Evolutionary conservation across 345 rosid species (phyloP).

Genomic region (Populus euphratica): DNA sequence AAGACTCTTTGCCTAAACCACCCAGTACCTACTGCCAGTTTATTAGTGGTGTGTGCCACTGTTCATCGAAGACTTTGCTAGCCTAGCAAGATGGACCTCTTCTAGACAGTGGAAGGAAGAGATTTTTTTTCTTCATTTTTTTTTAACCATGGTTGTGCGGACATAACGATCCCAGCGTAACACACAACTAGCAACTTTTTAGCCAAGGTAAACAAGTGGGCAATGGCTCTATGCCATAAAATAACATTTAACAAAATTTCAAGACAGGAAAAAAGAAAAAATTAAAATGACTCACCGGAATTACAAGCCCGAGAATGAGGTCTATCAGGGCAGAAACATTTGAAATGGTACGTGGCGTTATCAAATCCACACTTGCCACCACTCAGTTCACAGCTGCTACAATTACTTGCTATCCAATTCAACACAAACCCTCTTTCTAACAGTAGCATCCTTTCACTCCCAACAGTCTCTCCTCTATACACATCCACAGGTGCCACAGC

Average conservation of each 20-base stretch:
- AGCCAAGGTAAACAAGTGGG: no score
- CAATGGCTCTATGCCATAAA: no score
- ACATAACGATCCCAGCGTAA: no score
- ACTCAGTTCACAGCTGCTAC: slow-evolving; percentile 29
- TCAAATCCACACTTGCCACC: slow-evolving; percentile 57
- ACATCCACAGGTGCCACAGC: slow-evolving; percentile 27
- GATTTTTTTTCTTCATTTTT: no score
- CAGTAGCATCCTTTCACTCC: neutral
- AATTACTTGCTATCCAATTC: slow-evolving; percentile 45
- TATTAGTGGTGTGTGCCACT: no score
- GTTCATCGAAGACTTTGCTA: no score
- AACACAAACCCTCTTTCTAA: slow-evolving; percentile 38
- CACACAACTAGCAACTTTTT: no score
- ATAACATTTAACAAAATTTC: neutral
- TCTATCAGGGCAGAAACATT: slow-evolving; percentile 52
- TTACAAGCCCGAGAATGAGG: slow-evolving; percentile 34
- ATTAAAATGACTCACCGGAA: slow-evolving; percentile 16
- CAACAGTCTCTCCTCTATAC: neutral
- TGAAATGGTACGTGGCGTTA: slow-evolving; percentile 14
- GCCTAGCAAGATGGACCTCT: no score
- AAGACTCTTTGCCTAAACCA: no score
- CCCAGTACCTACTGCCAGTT: no score
- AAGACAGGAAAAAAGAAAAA: neutral
- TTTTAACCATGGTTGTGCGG: no score
- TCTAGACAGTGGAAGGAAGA: no score